Conservation (phyloP, 2,329 filamentous ascomycete genomes). For the Penicillium sumatraense region DNA sequence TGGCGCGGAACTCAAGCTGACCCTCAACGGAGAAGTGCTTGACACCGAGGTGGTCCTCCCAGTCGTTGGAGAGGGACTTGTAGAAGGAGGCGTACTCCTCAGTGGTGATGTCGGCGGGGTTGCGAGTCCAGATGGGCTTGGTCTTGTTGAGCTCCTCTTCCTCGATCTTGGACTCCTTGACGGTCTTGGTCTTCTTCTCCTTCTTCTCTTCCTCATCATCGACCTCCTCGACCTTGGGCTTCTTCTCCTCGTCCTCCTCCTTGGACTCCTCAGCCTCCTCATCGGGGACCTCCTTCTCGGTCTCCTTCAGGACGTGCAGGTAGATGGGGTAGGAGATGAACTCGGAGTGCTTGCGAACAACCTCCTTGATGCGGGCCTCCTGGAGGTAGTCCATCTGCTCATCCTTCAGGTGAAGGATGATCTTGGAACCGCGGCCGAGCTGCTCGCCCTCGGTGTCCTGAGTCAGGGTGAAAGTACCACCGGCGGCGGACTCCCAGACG, state of each 20-base stretch:
- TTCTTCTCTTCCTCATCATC: conserved; percentile 81
- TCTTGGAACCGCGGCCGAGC: conserved; percentile 94
- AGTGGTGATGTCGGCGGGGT: conserved; percentile 89
- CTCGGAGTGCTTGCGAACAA: conserved; percentile 99
- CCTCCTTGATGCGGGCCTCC: conserved; percentile 99
- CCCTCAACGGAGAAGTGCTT: conserved; percentile 99
- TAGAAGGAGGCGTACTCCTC: conserved; percentile 99
- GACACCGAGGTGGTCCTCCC: conserved; percentile 98
- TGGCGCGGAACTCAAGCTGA: conserved; percentile 99
- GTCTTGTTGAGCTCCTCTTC: conserved; percentile 99
- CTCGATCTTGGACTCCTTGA: conserved; percentile 98
- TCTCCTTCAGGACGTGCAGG: conserved; percentile 99
- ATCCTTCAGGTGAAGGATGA: conserved; percentile 98
- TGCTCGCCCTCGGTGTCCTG: conserved; percentile 89
- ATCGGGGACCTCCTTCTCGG: conserved; percentile 96
- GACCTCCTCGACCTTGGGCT: conserved; percentile 93
- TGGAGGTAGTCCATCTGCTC: conserved; percentile 98
- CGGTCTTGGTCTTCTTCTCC: conserved; percentile 98
- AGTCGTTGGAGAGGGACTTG: conserved; percentile 99
- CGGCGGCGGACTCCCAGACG: conserved; percentile 97
- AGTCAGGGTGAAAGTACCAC: conserved; percentile 93
- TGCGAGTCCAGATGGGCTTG: conserved; percentile 99
- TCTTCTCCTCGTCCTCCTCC: conserved; percentile 83
- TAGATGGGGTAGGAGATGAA: conserved; percentile 99
- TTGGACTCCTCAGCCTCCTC: conserved; percentile 82